Base-by-base conservation (phyloP, 2,329 filamentous ascomycete genomes). In the Alternaria longipes region DNA sequence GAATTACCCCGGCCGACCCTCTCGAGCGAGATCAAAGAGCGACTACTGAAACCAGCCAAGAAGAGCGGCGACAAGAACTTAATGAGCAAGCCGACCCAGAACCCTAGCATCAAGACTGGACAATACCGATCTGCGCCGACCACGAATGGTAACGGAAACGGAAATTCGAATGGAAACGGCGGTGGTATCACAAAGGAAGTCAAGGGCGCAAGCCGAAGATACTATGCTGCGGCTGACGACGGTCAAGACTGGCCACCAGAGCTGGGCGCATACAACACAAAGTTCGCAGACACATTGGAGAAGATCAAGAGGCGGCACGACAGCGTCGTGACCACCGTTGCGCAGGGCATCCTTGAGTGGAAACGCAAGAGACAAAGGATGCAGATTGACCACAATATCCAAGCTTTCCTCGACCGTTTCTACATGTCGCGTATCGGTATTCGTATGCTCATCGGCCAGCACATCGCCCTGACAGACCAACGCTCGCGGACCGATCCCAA, bases 401-500 rank as follows among this genome's bases (percentile, higher is more conserved):
- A 99, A 80, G 90, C 93, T 56, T 99, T 99, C 84, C 88, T 99
- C 68, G 95, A 99, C 82, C 92, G 95, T 61, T 99, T 99, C 82
- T 99, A 99, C 85, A 99, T 99, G 95, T 97, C 94, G 45, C 92
- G 95, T 65, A 99, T 99, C 75, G 95, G 95, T 68, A 99, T 99
- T 71, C 92, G 95, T 72, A 99, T 99, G 95, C 89, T 99, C 52
- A 97, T 99, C 73, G 95, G 95, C 54, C 95, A 99, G 80, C 95
- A 99, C 83, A 97, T 99, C 74, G 95, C 95, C 61, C 85, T 99
- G 60, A 97, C 94, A 6, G 94, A 98, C 79, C 94, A 98, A 81
- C 91, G 90, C 73, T 90, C 95, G 71, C 89, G 93, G 69, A 89
- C 90, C 64, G 94, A 98, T 79, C 93, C 93, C 38, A 92, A 93